Evolutionary conservation across 768 basidiomycete genomes (phyloP), one percentile per base, ranked within the genome.

Genomic region (Rhizopogon rudus): DNA sequence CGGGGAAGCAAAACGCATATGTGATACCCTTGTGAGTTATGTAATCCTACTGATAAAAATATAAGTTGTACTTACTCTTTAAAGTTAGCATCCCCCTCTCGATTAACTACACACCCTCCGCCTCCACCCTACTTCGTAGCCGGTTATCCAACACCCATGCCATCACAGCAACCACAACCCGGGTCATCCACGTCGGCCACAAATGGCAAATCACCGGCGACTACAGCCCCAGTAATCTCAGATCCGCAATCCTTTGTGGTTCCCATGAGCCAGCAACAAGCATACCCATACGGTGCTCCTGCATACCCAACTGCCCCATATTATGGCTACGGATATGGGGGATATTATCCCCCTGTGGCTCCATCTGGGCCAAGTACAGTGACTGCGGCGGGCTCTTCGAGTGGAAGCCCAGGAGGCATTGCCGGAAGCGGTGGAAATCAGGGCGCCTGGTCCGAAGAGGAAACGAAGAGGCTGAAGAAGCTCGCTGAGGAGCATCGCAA

Each of bases 361-460:
- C 64, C 60, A 57, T 58, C 69, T 49, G 65, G 63, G 14, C 61
- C 66, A 16, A 63, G 63, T 40, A 57, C 61, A 25, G 17, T 62
- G 17, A 57, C 68, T 55, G 63, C 66, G 20, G 54, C 71, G 16
- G 60, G 63, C 49, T 55, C 54, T 28, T 59, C 64, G 33, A 63
- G 67, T 61, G 45, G 56, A 57, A 49, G 63, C 35, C 42, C 48
- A 0, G 60, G 54, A 16, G 52, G 57, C 1, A 54, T 60, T 44
- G 60, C 61, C 5, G 66, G 63, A 41, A 70, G 63, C 31, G 74
- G 67, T 20, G 79, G 80, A 56, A 83, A 83, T 52, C 84, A 86
- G 50, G 89, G 88, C 0, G 77, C 86, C 6, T 92, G 90, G 91
- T 81, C 86, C 3, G 86, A 89, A 6, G 87, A 87, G 56, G 91